Base-by-base conservation (phyloP, 192 early-diverging fungal genomes). In the Backusella liffmaniae region DNA sequence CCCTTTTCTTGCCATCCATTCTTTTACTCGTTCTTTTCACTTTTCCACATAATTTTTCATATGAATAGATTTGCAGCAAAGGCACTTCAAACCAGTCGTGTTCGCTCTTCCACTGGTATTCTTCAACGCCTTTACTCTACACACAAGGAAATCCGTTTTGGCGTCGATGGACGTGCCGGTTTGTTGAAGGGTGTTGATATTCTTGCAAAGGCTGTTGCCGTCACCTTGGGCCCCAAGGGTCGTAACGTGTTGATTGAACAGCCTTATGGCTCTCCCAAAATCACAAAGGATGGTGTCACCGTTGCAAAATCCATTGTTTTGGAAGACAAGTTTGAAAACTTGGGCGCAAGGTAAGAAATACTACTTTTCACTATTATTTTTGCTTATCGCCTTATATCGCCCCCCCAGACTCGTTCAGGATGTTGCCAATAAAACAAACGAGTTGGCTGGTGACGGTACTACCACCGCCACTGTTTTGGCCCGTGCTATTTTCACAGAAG, bases 391-490 rank as follows among this genome's bases (percentile, higher is more conserved):
- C 32, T 32, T 32, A 3, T 32, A 32, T 32, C 2, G 2, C 2
- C 32, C 32, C 3, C 30, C 32, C 74, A 90, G 91, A 62, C 90
- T 99, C 37, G 97, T 99, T 68, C 96, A 98, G 86, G 98, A 99
- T 86, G 98, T 99, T 73, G 98, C 98, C 72, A 97, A 96, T 91
- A 99, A 99, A 91, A 97, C 98, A 73, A 99, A 99, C 88, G 98
- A 99, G 87, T 87, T 90, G 78, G 98, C 98, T 68, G 98, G 98
- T 77, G 98, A 99, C 84, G 98, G 98, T 71, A 99, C 98, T 66
- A 99, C 98, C 70, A 99, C 98, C 29, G 97, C 96, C 37, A 99
- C 98, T 37, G 96, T 99, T 21, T 89, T 99, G 35, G 93, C 98
- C 68, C 94, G 96, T 76, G 97, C 94, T 70, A 99, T 99, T 87